A percentile compares a stretch with the other conserved stretches of the same genome.
Evolutionary conservation across 495 filamentous ascomycete genomes (phyloP).

Genomic region (Pseudotulostoma volvatum): DNA sequence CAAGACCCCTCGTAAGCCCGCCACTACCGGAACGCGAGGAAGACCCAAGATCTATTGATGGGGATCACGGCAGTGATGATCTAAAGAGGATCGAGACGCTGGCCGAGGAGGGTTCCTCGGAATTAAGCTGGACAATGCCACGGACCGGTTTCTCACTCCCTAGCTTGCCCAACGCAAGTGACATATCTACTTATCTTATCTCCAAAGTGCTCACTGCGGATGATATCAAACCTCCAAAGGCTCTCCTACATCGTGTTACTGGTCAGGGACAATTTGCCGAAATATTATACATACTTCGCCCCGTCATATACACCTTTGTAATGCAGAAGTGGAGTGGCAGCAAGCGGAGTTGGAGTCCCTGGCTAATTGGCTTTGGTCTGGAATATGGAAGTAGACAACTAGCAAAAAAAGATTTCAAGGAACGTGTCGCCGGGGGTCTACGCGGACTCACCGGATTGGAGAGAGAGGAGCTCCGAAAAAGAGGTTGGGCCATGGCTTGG

Average conservation of each 20-base stretch:
- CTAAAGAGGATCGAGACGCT: conserved; percentile 34
- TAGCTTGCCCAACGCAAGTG: conserved; percentile 55
- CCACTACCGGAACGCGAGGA: conserved; percentile 73
- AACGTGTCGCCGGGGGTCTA: conserved; percentile 46
- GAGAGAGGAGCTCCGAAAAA: conserved; percentile 66
- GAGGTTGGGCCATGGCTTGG: conserved; percentile 83
- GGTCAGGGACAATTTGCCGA: conserved; percentile 69
- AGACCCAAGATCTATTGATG: conserved; percentile 44
- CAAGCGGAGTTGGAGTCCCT: conserved; percentile 64
- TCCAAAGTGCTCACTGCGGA: conserved; percentile 87
- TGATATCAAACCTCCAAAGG: conserved; percentile 80
- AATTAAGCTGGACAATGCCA: conserved; percentile 76
- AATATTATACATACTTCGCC: conserved; percentile 76
- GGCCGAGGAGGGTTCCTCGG: conserved; percentile 25
- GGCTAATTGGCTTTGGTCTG: conserved; percentile 73
- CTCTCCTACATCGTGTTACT: conserved; percentile 53
- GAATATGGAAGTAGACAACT: conserved; percentile 79
- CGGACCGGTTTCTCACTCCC: conserved; percentile 76
- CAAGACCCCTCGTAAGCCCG: conserved; percentile 67
- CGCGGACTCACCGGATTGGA: conserved; percentile 66
- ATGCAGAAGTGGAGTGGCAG: conserved; percentile 51
- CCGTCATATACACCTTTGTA: conserved; percentile 74
- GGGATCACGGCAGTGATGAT: conserved; percentile 26
- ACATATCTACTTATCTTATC: conserved; percentile 73
- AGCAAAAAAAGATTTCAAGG: conserved; percentile 54